phyloP scores from a whole-genome alignment of 2,329 filamentous ascomycete genomes.

The Aspergillus unguis region DNA sequence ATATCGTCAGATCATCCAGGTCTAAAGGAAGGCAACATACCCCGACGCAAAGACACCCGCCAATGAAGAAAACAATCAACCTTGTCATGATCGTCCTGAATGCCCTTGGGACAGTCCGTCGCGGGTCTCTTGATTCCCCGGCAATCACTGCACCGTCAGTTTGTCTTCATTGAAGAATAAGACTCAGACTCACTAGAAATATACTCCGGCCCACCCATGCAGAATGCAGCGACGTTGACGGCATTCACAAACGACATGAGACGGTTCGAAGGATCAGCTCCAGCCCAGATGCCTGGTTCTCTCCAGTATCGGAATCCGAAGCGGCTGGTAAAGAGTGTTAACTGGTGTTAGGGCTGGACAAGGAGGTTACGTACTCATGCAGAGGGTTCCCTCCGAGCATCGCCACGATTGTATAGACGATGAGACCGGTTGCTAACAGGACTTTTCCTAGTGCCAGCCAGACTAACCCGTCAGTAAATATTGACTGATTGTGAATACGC shows the following conservation, averaged over 20 bases:
- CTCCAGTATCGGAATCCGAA: constrained; percentile 5
- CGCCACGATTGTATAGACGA: neutral
- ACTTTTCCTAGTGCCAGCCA: constrained; percentile 1
- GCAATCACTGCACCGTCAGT: neutral
- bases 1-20: neutral
- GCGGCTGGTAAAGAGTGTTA: neutral
- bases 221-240: constrained; percentile 1
- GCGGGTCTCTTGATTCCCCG: constrained; percentile 1
- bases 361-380: neutral
- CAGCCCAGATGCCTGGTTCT: constrained; percentile 1
- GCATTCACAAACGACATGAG: constrained; percentile 5
- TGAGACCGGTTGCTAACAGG: constrained; percentile 1
- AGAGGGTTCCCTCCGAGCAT: constrained; percentile 6
- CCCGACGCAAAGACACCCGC: constrained; percentile 2
- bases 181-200: neutral
- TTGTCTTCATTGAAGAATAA: neutral
- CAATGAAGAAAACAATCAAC: constrained; percentile 3
- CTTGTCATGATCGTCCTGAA: constrained; percentile 4
- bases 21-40: neutral
- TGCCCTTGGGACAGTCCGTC: neutral
- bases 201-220: constrained; percentile 7
- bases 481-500: neutral
- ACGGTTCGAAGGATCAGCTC: neutral
- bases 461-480: neutral
- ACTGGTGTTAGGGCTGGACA: neutral